A percentile compares a stretch with the other conserved stretches of the same genome.
These are phyloP conservation scores for Holtermannia corniformis DNA, from an alignment of 768 basidiomycete species.

Conservation along the genomic window DNA sequence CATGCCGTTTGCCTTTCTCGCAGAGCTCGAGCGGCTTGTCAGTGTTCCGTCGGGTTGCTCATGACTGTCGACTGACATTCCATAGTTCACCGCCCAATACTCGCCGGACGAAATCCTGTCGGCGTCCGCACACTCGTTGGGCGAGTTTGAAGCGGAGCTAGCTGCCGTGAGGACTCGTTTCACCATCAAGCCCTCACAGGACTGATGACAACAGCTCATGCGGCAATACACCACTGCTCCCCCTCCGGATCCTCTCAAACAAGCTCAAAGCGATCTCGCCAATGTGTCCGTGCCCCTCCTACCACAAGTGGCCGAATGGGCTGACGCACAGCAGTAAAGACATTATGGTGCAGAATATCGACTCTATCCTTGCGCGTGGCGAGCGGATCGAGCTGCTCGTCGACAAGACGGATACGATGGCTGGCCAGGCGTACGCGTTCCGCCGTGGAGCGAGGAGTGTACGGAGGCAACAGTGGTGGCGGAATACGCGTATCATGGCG, in stretches of 20 bases:
- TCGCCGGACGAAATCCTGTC: constrained; percentile 38
- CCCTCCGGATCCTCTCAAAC: constrained; percentile 73
- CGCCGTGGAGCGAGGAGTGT: constrained; percentile 69
- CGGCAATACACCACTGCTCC: constrained; percentile 81
- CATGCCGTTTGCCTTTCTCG: constrained; percentile 88
- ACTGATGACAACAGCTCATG: constrained; percentile 49
- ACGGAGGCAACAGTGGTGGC: constrained; percentile 44
- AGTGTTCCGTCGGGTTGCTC: constrained; percentile 48
- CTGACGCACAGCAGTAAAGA: constrained; percentile 50
- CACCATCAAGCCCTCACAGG: background rate
- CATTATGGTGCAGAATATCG: constrained; percentile 98
- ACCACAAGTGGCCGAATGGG: background rate
- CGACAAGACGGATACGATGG: constrained; percentile 94
- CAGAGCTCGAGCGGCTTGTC: constrained; percentile 61
- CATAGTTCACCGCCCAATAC: constrained; percentile 41
- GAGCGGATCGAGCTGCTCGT: constrained; percentile 92
- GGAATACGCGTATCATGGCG: constrained; percentile 43
- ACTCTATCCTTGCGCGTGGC: constrained; percentile 86
- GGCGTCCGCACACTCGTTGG: constrained; percentile 40
- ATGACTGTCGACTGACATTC: constrained; percentile 1
- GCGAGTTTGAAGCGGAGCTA: constrained; percentile 42
- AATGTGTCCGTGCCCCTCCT: constrained; percentile 43
- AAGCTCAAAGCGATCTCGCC: constrained; percentile 67
- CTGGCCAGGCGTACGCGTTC: constrained; percentile 88
- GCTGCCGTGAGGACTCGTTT: constrained; percentile 25